Percentiles rank a stretch among this genome's conserved stretches.
Conservation (phyloP, 2,329 filamentous ascomycete species). For the Xylaria sp. region DNA sequence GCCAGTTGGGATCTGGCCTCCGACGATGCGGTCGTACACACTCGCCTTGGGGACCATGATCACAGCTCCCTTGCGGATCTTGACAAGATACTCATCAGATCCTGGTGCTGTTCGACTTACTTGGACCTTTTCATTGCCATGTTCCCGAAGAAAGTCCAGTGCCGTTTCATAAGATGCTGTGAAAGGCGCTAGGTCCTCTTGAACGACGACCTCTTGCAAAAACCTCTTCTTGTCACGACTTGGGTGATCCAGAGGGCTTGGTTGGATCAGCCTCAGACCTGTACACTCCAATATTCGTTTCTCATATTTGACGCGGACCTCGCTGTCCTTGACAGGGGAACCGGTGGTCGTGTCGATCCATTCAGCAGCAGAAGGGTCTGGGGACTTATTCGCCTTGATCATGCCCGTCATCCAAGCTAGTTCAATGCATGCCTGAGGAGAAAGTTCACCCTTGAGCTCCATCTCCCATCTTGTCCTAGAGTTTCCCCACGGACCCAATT, state of each 20-base stretch:
- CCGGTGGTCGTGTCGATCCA: slow-evolving; percentile 95
- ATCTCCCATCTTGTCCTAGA: slow-evolving; percentile 98
- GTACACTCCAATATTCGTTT: no score
- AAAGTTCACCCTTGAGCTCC: slow-evolving; percentile 96
- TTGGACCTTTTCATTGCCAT: slow-evolving; percentile 40
- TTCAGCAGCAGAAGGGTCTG: slow-evolving; percentile 59
- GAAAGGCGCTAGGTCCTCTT: slow-evolving; percentile 33
- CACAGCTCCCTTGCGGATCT: slow-evolving; percentile 36
- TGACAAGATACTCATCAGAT: slow-evolving; percentile 34
- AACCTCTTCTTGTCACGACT: no score
- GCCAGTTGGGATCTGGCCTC: slow-evolving; percentile 44
- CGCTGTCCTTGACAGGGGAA: slow-evolving; percentile 96
- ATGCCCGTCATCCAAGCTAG: slow-evolving; percentile 99
- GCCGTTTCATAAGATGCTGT: slow-evolving; percentile 41
- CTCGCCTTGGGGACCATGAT: slow-evolving; percentile 43
- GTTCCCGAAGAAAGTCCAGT: slow-evolving; percentile 39
- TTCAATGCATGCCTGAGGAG: slow-evolving; percentile 93
- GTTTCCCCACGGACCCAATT: slow-evolving; percentile 98
- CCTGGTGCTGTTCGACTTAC: slow-evolving; percentile 24
- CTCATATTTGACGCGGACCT: slow-evolving; percentile 55
- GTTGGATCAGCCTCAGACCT: no score
- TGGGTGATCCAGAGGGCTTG: no score
- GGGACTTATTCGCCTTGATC: slow-evolving; percentile 92
- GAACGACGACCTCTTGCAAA: no score
- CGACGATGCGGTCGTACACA: slow-evolving; percentile 38